These are phyloP conservation scores for Candida xiaguanensis DNA, from an alignment of 805 yeast species.

Conservation along the genomic window DNA sequence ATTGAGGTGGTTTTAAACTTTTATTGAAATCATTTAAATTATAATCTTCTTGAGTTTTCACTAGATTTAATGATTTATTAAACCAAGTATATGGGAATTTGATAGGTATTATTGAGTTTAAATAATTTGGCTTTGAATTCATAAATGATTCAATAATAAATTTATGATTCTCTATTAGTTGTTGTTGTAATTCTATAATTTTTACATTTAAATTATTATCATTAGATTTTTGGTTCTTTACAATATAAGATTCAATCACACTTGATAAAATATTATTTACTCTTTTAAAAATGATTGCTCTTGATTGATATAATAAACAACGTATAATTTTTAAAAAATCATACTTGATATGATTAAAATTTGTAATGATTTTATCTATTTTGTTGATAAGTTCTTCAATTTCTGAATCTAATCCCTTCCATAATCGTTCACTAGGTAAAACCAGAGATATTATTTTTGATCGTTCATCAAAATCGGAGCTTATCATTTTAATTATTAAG, in stretches of 20 bases:
- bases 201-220: conserved; percentile 16
- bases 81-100: conserved; percentile 31
- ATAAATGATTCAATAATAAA: conserved; percentile 20
- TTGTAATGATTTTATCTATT: conserved; percentile 7
- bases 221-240: conserved; percentile 10
- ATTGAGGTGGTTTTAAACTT: conserved; percentile 21
- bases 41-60: conserved; percentile 11
- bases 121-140: conserved; percentile 24
- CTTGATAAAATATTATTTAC: conserved; percentile 22
- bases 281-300: conserved; percentile 28
- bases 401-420: conserved; percentile 25
- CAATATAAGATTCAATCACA: conserved; percentile 20
- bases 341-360: conserved; percentile 7
- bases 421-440: conserved; percentile 27
- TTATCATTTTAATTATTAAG: conserved; percentile 21
- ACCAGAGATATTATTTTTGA: conserved; percentile 22
- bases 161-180: conserved; percentile 21
- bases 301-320: conserved; percentile 26
- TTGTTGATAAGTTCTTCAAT: conserved; percentile 15
- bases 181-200: conserved; percentile 26
- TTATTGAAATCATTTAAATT: conserved; percentile 8
- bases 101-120: conserved; percentile 22
- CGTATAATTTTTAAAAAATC: conserved; percentile 18
- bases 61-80: conserved; percentile 15
- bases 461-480: conserved; percentile 30